phyloP scores from a whole-genome alignment of 345 rosid genomes.

The Ailanthus altissimus region DNA sequence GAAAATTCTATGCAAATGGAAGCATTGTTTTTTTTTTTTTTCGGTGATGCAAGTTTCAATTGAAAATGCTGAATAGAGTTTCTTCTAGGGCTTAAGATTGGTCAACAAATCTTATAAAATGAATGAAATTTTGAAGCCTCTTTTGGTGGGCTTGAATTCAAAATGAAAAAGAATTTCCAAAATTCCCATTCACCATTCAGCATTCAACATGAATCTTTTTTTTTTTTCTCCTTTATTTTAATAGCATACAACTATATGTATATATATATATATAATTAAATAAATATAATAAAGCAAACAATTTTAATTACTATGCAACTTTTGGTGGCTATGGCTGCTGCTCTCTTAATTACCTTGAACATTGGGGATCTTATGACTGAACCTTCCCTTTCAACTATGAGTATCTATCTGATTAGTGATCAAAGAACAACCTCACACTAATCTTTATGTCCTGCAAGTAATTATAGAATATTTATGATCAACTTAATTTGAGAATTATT shows the following conservation, averaged over 20 bases:
- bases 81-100: neutral
- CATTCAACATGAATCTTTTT: slow-evolving; percentile 7
- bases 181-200: neutral
- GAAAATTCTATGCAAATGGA: slow-evolving; percentile 5
- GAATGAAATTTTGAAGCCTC: neutral
- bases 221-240: neutral
- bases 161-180: neutral
- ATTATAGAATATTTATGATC: too few relatives aligned
- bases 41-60: neutral
- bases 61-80: too few relatives aligned
- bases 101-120: neutral
- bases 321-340: neutral
- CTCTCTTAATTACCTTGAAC: neutral
- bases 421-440: neutral
- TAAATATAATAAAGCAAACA: neutral
- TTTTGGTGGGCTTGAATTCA: slow-evolving; percentile 17
- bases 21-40: too few relatives aligned
- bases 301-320: neutral
- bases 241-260: neutral
- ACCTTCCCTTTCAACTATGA: neutral
- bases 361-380: neutral
- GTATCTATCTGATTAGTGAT: neutral
- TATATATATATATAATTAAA: neutral
- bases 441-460: neutral
- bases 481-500: too few relatives aligned